Percentiles rank a stretch among this genome's conserved stretches.
Evolutionary conservation across 192 early-diverging fungal genomes (phyloP).

Genomic region (Entophlyctis helioformis): DNA sequence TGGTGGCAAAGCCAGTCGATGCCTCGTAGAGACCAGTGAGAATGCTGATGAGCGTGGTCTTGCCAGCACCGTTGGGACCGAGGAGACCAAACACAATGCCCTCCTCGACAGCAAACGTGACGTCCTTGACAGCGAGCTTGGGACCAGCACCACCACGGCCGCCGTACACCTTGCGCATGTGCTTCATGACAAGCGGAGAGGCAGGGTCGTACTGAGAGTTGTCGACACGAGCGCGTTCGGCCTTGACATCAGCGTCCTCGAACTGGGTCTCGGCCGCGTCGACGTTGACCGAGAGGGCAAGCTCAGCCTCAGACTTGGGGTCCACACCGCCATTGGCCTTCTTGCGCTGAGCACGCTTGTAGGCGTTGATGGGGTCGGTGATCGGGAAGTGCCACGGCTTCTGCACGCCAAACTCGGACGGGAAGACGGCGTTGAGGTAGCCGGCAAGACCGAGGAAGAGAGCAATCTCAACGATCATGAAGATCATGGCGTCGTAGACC

Average conservation of each 20-base stretch:
- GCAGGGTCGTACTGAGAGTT: constrained; percentile 17
- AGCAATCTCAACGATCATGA: constrained; percentile 20
- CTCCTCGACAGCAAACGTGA: constrained; percentile 29
- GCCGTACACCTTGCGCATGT: constrained; percentile 52
- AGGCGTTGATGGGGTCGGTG: constrained; percentile 22
- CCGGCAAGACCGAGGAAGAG: constrained; percentile 24
- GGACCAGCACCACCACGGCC: constrained; percentile 9
- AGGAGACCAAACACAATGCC: constrained; percentile 55
- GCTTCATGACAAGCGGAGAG: constrained; percentile 40
- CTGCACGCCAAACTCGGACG: constrained; percentile 49
- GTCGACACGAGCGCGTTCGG: constrained; percentile 37
- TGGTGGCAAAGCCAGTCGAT: constrained; percentile 37
- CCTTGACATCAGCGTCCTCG: constrained; percentile 52
- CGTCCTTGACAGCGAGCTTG: constrained; percentile 46
- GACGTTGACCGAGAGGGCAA: background rate
- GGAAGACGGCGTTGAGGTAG: constrained; percentile 42
- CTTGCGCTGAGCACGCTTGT: constrained; percentile 28
- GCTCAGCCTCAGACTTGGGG: background rate
- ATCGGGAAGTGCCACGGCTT: constrained; percentile 47
- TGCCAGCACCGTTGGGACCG: constrained; percentile 42
- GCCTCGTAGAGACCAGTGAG: constrained; percentile 54
- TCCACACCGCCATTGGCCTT: constrained; percentile 1
- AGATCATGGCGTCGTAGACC: constrained; percentile 33
- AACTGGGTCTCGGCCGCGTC: background rate
- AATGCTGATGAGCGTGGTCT: constrained; percentile 60